These are phyloP conservation scores for Malus fusca DNA, from an alignment of 306 rosid species.

Conservation along the genomic window DNA sequence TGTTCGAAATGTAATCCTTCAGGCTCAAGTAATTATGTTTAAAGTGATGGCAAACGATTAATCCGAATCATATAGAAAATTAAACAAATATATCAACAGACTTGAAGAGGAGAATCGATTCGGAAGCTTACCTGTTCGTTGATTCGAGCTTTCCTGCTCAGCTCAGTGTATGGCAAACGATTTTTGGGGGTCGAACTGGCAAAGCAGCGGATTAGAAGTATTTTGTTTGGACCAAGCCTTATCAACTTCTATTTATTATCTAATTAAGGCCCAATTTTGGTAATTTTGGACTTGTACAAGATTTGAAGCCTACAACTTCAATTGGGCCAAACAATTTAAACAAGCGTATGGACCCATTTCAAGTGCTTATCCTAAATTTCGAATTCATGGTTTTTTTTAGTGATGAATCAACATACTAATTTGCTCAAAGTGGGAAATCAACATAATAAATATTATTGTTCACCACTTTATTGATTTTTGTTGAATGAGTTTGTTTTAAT, in stretches of 20 bases:
- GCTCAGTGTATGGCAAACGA: background rate
- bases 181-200: background rate
- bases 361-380: too few species aligned
- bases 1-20: background rate
- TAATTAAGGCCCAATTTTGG: background rate
- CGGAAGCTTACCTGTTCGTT: constrained; percentile 3
- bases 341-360: too few species aligned
- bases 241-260: too few species aligned
- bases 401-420: too few species aligned
- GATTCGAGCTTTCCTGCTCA: background rate
- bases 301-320: background rate
- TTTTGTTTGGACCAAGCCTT: background rate
- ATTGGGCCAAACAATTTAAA: background rate
- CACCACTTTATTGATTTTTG: too few species aligned
- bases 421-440: too few species aligned
- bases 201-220: background rate
- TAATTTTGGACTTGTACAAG: background rate
- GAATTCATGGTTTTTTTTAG: too few species aligned
- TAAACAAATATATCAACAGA: background rate
- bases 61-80: background rate
- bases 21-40: background rate
- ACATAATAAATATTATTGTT: too few species aligned
- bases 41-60: background rate
- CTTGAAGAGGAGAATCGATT: background rate
- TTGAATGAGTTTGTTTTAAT: too few species aligned